These are phyloP conservation scores for Chionographis japonica DNA, from an alignment of 106 monocot genomes.

Conservation along the genomic window DNA sequence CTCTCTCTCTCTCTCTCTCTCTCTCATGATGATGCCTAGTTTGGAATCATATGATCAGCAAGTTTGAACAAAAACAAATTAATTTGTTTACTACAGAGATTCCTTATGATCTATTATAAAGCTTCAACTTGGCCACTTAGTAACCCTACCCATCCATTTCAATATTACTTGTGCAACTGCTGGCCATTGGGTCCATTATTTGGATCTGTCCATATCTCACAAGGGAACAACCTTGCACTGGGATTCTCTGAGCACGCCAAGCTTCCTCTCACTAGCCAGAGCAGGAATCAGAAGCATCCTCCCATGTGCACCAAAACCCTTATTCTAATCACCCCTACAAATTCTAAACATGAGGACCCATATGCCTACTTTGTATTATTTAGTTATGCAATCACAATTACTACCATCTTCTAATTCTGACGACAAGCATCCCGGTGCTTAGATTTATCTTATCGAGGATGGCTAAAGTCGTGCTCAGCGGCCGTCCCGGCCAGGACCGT, in stretches of 20 bases:
- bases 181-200: not conserved
- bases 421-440: not conserved
- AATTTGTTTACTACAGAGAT: not conserved
- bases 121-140: not conserved
- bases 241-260: not conserved
- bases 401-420: not conserved
- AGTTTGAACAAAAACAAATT: not conserved
- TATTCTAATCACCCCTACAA: slow-evolving; percentile 1
- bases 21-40: not conserved
- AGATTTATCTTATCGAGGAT: not conserved
- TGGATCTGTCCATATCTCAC: slow-evolving; percentile 1
- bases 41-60: not conserved
- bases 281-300: slow-evolving; percentile 15
- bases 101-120: not conserved
- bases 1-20: not conserved
- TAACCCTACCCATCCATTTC: not conserved
- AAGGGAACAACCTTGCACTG: not conserved
- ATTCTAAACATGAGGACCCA: not conserved
- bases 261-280: not conserved
- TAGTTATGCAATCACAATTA: not conserved
- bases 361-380: not conserved
- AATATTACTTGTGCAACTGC: not conserved
- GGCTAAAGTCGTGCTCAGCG: not conserved
- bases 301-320: slow-evolving; percentile 8
- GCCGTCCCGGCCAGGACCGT: not conserved